Base-by-base conservation (phyloP, 2,329 filamentous ascomycete genomes). In the Phyllachora maydis region DNA sequence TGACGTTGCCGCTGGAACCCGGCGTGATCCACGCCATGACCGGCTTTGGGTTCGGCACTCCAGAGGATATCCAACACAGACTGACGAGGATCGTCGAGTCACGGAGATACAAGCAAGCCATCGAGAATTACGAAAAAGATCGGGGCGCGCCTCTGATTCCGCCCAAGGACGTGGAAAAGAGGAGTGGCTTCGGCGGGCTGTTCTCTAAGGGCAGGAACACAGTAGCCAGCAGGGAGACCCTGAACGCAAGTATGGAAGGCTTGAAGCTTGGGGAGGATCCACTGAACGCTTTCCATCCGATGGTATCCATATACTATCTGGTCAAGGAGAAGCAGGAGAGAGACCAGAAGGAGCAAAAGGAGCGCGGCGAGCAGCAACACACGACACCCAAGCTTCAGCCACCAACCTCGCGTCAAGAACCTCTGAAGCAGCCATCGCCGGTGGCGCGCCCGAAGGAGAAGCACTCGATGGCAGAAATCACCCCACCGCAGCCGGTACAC, bases 151-250 rank as follows among this genome's bases (percentile, higher is more conserved):
- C n/a, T n/a, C 46, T 51, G 33, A 60, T 45, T 34, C 69, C 28
- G 0, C 64, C 31, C 43, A 70, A 52, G 42, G 68, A 72, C 10
- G 54, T 60, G n/a, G 82, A 92, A 47, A 90, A 82, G 52, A 76
- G 69, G 42, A 69, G 85, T 26, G 77, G 79, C 7, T 85, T 93
- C 33, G 66, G 65, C 4, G n/a, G n/a, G n/a, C 93, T 95, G 42
- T 95, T 98, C 40, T 98, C 95, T 52, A 93, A 92, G 50, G 65
- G 88, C 34, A 66, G 83, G 28, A 93, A 83, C 42, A 95, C 85
- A 1, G 73, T 70, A 19, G 79, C 66, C 25, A 95, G 88, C 46
- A 68, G 78, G 33, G 88, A 95, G 41, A 92, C 82, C 3, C 54
- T 98, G 32, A 67, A 11, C 12, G 11, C 62, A 4, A 95, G 85